These are phyloP conservation scores for Venturiaceae sp. DNA, from an alignment of 2,329 filamentous ascomycete genomes.

Conservation along the genomic window DNA sequence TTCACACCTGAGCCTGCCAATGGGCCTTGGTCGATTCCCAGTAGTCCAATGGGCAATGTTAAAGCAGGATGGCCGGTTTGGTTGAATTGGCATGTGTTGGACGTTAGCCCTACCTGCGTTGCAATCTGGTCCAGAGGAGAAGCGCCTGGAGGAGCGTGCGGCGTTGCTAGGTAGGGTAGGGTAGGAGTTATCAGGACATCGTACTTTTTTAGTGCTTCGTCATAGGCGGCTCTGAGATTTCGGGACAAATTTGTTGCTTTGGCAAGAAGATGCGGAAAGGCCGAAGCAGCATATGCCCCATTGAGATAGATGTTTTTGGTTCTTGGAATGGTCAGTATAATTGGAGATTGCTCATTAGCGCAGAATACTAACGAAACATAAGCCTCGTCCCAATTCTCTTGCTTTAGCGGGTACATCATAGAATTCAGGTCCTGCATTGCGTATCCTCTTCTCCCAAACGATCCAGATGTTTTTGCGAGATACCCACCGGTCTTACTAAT, in stretches of 20 bases:
- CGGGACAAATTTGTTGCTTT: conserved; percentile 40
- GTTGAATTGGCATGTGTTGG: conserved; percentile 49
- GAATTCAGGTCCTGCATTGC: conserved; percentile 41
- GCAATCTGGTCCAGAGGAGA: conserved; percentile 36
- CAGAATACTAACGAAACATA: conserved; percentile 27
- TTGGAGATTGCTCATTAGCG: no score
- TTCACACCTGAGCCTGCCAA: conserved; percentile 15
- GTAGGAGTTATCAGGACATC: conserved; percentile 42
- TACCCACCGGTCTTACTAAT: conserved; percentile 31
- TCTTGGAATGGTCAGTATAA: conserved; percentile 14
- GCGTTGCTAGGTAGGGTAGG: conserved; percentile 37
- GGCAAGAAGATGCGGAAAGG: conserved; percentile 37
- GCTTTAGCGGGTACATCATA: conserved; percentile 35
- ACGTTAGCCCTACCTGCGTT: conserved; percentile 43
- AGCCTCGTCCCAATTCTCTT: conserved; percentile 40
- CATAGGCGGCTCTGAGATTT: conserved; percentile 37
- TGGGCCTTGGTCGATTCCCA: conserved; percentile 29
- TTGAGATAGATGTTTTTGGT: conserved; percentile 48
- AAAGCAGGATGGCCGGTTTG: conserved; percentile 48
- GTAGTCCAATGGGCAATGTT: conserved; percentile 40
- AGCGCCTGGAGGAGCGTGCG: conserved; percentile 28
- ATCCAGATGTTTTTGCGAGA: conserved; percentile 30
- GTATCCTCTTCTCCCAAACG: conserved; percentile 37
- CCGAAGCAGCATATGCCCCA: conserved; percentile 35
- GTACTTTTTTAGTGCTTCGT: conserved; percentile 28